A percentile compares a stretch with the other conserved stretches of the same genome.
Conservation (phyloP, 371 early-diverging fungal species). For the Capillidium rhysosporum region DNA sequence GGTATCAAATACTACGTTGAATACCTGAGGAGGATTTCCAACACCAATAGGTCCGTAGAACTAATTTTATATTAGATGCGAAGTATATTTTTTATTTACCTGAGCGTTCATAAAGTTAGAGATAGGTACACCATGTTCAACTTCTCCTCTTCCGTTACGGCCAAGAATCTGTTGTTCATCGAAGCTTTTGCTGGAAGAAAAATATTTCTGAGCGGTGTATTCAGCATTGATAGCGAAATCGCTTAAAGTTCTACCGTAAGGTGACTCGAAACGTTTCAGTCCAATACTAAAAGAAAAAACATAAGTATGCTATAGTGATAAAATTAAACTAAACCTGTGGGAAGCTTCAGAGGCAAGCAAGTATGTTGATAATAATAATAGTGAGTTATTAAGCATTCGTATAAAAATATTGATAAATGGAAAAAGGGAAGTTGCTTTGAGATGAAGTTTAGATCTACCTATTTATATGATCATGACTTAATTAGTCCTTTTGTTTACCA, state of each 20-base stretch:
- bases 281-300: neutral
- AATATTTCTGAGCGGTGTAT: conserved; percentile 55
- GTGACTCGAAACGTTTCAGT: neutral
- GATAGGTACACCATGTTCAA: conserved; percentile 60
- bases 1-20: conserved; percentile 86
- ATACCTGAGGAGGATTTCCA: conserved; percentile 71
- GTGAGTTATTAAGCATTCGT: too few relatives aligned
- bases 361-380: too few relatives aligned
- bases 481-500: too few relatives aligned
- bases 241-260: neutral
- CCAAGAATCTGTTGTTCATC: conserved; percentile 22
- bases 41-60: conserved; percentile 73
- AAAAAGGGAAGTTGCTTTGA: too few relatives aligned
- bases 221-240: conserved; percentile 25
- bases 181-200: conserved; percentile 21
- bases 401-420: too few relatives aligned
- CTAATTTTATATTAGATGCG: too few relatives aligned
- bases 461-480: too few relatives aligned
- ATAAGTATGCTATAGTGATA: too few relatives aligned
- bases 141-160: conserved; percentile 27
- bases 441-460: too few relatives aligned
- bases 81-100: too few relatives aligned
- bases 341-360: too few relatives aligned
- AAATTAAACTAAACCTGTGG: too few relatives aligned
- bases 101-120: conserved; percentile 93